A percentile compares a stretch with the other conserved stretches of the same genome.
Conservation (phyloP, 768 basidiomycete genomes). For the Leccinum disarticulatum region DNA sequence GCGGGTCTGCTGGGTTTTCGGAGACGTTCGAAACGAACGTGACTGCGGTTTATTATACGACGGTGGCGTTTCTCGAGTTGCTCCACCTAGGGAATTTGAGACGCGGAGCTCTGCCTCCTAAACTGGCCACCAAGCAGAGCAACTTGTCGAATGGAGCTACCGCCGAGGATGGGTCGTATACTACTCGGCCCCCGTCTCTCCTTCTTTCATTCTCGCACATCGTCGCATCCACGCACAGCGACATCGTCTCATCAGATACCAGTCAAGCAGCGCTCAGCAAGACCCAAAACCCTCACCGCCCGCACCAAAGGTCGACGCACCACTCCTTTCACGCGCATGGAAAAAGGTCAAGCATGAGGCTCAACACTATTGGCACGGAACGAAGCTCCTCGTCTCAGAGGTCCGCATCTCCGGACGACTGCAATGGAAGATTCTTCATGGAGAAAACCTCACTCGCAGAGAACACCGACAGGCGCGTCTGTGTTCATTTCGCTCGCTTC, state of each 20-base stretch:
- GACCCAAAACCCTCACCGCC: constrained; percentile 52
- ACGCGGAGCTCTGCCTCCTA: constrained; percentile 36
- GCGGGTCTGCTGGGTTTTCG: constrained; percentile 59
- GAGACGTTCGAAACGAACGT: constrained; percentile 72
- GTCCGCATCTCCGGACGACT: constrained; percentile 86
- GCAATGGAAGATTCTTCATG: constrained; percentile 90
- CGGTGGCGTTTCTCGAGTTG: constrained; percentile 80
- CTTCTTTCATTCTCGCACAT: constrained; percentile 27
- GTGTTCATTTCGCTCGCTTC: not conserved
- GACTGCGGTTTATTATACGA: constrained; percentile 71
- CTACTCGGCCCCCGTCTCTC: constrained; percentile 21
- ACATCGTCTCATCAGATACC: constrained; percentile 5
- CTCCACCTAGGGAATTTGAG: constrained; percentile 70
- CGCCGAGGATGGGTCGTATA: constrained; percentile 11
- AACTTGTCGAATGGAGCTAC: not conserved
- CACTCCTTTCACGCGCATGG: constrained; percentile 70
- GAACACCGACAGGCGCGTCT: constrained; percentile 83
- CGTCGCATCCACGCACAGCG: constrained; percentile 12
- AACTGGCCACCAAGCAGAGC: constrained; percentile 8
- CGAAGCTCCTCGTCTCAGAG: constrained; percentile 91
- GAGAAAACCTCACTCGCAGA: constrained; percentile 86
- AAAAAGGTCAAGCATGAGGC: constrained; percentile 95
- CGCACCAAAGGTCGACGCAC: constrained; percentile 44
- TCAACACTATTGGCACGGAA: constrained; percentile 94
- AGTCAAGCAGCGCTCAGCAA: constrained; percentile 17